A percentile compares a stretch with the other conserved stretches of the same genome.
Evolutionary conservation across 2,329 filamentous ascomycete species (phyloP).

Genomic region (Aspergillus oerlinghausenensis): DNA sequence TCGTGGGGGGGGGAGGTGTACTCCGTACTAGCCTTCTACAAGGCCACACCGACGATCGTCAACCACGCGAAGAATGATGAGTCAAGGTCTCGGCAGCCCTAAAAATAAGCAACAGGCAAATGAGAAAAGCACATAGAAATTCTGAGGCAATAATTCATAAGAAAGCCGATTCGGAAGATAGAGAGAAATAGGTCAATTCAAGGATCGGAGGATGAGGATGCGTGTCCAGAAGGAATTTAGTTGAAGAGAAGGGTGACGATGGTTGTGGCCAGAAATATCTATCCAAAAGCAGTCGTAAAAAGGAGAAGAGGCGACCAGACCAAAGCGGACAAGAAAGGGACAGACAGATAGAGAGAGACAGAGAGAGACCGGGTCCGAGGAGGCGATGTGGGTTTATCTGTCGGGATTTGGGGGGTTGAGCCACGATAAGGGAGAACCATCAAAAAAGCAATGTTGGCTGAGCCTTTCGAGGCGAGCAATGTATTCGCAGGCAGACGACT

Average conservation of each 20-base stretch:
- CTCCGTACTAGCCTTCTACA: not conserved
- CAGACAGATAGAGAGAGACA: not conserved
- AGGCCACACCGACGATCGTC: constrained; percentile 13
- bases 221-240: constrained; percentile 16
- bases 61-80: constrained; percentile 10
- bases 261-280: not conserved
- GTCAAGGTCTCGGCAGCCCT: constrained; percentile 14
- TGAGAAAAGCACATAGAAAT: constrained; percentile 1
- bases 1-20: constrained; percentile 12
- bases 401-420: not conserved
- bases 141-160: not conserved
- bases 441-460: not conserved
- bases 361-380: not conserved
- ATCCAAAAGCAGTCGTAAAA: constrained; percentile 1
- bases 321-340: not conserved
- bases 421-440: not conserved
- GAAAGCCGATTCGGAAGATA: constrained; percentile 2
- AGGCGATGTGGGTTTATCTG: not conserved
- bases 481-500: not conserved
- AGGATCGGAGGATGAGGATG: constrained; percentile 9
- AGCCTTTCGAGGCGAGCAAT: not conserved
- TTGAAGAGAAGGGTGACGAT: not conserved
- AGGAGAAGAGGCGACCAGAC: constrained; percentile 6
- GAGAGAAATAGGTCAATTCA: not conserved
- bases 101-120: constrained; percentile 1